Evolutionary conservation across 2,329 filamentous ascomycete species (phyloP).

Genomic region (Beauveria australis): DNA sequence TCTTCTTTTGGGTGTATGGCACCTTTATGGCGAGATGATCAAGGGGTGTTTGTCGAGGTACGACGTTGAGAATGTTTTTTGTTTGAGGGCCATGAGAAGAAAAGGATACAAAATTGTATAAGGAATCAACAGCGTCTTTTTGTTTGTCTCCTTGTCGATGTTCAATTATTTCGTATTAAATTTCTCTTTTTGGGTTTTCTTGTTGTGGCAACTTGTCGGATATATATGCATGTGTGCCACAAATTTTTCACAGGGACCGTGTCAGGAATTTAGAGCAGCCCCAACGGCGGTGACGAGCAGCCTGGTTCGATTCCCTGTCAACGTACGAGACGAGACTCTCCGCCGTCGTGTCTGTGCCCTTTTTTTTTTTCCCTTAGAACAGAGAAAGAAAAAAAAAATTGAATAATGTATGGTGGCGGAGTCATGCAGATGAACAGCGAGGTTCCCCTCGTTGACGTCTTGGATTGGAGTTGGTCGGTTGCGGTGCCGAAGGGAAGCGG

Average conservation of each 20-base stretch:
- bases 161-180: neutral
- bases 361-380: neutral
- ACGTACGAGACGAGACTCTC: too few relatives aligned
- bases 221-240: neutral
- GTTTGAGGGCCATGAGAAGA: neutral
- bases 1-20: neutral
- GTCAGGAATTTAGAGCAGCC: too few relatives aligned
- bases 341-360: neutral
- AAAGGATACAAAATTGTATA: neutral
- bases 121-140: neutral
- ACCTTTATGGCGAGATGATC: too few relatives aligned
- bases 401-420: neutral
- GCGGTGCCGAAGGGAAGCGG: conserved; percentile 6
- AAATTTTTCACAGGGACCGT: neutral
- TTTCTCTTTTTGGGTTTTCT: neutral
- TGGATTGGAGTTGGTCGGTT: neutral
- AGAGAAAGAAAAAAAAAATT: neutral
- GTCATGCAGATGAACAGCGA: neutral
- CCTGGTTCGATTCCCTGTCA: too few relatives aligned
- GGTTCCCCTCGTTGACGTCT: neutral
- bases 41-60: neutral
- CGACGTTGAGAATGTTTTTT: neutral
- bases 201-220: neutral
- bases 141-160: neutral
- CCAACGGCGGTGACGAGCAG: too few relatives aligned